Base-by-base conservation (phyloP, 306 rosid genomes). In the Dicorynia guianensis region DNA sequence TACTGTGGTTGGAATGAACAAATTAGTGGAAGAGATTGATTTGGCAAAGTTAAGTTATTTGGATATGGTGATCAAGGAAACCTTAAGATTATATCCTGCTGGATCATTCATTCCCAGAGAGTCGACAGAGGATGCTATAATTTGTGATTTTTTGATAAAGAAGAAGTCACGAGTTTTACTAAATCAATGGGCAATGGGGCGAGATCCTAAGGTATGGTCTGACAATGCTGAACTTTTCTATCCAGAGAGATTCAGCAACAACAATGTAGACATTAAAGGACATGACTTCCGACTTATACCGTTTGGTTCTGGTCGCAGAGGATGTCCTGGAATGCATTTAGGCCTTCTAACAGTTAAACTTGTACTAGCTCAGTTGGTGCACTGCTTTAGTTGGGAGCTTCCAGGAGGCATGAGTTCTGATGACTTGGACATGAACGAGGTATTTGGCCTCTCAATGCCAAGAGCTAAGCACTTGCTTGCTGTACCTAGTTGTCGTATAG, bases 281-380 rank as follows among this genome's bases (percentile, higher is more conserved):
- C 10, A 30, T 11, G 71, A 79, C 18, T 77, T 74, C 4, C 17
- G 74, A 42, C 68, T 69, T 8, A 57, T 77, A 10, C 87, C 87
- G 14, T 85, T 87, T 63, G 87, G 89, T 61, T 71, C 69, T 43
- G 86, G 86, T 17, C 63, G 86, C 4, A 78, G 86, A 53, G 77
- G 83, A 4, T 87, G 91, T 9, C 86, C 86, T 0, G 86, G 86
- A 17, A 33, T 79, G 40, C 56, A 79, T 36, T 13, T 84, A 4
- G 90, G 86, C 2, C 30, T 87, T 0, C 11, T 5, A 15, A 42
- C 69, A 0, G 81, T 72, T 9, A 63, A 65, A 54, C 52, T 78
- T 14, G 3, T 76, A 10, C 39, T 87, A 1, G 85, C 90, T 6
- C 86, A 87, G 4, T 52, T 86, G 12, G 62, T 59, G 9, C 90